A percentile compares a stretch with the other conserved stretches of the same genome.
These are phyloP conservation scores for Euphorbia tirucalli DNA, from an alignment of 345 rosid species.

Conservation along the genomic window DNA sequence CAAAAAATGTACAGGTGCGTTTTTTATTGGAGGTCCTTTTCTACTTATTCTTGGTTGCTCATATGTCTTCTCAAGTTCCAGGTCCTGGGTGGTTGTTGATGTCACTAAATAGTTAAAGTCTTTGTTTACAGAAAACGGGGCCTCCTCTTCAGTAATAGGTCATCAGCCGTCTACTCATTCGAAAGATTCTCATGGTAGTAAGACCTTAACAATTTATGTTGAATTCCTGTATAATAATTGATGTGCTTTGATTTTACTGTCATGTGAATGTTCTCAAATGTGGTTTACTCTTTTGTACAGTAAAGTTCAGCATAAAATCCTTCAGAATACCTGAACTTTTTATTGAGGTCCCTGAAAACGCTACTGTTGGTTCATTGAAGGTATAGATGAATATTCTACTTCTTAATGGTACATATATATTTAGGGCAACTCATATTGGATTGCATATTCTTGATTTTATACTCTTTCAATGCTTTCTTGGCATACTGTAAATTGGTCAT, in stretches of 20 bases:
- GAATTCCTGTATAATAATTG: slow-evolving; percentile 12
- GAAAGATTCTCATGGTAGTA: slow-evolving; percentile 71
- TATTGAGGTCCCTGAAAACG: slow-evolving; percentile 80
- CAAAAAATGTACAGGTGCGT: slow-evolving; percentile 32
- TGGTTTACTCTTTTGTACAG: slow-evolving; percentile 47
- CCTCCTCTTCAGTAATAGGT: slow-evolving; percentile 41
- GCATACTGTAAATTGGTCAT: neutral
- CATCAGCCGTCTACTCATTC: slow-evolving; percentile 42
- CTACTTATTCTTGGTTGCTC: slow-evolving; percentile 7
- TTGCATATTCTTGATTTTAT: neutral
- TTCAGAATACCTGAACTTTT: slow-evolving; percentile 84
- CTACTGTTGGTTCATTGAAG: slow-evolving; percentile 85
- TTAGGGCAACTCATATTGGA: neutral
- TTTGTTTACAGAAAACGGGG: slow-evolving; percentile 41
- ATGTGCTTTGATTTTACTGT: slow-evolving; percentile 13
- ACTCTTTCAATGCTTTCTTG: neutral
- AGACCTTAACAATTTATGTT: slow-evolving; percentile 12
- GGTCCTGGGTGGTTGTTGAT: neutral
- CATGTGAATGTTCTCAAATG: slow-evolving; percentile 26
- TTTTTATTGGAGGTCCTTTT: too few relatives aligned
- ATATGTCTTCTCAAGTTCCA: slow-evolving; percentile 13
- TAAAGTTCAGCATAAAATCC: slow-evolving; percentile 86
- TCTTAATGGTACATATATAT: neutral
- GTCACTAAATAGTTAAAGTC: slow-evolving; percentile 26
- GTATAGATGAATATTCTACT: slow-evolving; percentile 32